Conservation (phyloP, 75 land plant species). For the Sequoiadendron giganteum region DNA sequence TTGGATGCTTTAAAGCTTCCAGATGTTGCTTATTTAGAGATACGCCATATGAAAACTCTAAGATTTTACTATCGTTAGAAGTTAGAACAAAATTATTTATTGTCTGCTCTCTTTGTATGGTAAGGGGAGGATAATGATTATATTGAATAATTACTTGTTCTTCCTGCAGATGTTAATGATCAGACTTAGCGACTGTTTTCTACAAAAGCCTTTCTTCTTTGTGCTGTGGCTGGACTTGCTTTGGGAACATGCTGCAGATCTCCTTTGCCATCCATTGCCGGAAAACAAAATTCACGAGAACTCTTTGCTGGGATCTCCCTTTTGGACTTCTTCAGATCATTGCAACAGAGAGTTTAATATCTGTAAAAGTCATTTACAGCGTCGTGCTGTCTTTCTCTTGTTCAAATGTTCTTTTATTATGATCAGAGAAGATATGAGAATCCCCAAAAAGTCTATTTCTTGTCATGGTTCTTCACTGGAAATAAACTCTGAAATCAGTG, state of each 20-base stretch:
- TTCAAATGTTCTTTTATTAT: slow-evolving; percentile 6
- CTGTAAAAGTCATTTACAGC: slow-evolving; percentile 8
- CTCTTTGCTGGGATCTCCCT: slow-evolving; percentile 8
- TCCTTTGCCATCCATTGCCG: slow-evolving; percentile 7
- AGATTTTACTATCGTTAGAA: background rate
- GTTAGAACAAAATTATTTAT: background rate
- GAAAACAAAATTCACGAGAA: background rate
- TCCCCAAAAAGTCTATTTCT: background rate
- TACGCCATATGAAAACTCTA: background rate
- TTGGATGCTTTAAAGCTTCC: background rate
- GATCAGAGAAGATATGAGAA: background rate
- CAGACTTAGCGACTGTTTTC: slow-evolving; percentile 9
- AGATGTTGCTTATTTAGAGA: background rate
- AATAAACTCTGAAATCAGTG: background rate
- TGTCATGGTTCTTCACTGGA: background rate
- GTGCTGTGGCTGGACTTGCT: slow-evolving; percentile 6
- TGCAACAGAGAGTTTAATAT: background rate
- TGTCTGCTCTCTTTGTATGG: background rate
- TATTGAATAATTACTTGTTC: background rate
- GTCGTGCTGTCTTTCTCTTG: slow-evolving; percentile 1
- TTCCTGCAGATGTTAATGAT: slow-evolving; percentile 6
- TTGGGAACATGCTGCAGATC: slow-evolving; percentile 12
- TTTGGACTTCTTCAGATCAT: slow-evolving; percentile 7
- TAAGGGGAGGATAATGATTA: background rate
- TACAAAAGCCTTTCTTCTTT: background rate